Evolutionary conservation across 1,284 basidiomycete genomes (phyloP).

Genomic region (Irpex sp.): DNA sequence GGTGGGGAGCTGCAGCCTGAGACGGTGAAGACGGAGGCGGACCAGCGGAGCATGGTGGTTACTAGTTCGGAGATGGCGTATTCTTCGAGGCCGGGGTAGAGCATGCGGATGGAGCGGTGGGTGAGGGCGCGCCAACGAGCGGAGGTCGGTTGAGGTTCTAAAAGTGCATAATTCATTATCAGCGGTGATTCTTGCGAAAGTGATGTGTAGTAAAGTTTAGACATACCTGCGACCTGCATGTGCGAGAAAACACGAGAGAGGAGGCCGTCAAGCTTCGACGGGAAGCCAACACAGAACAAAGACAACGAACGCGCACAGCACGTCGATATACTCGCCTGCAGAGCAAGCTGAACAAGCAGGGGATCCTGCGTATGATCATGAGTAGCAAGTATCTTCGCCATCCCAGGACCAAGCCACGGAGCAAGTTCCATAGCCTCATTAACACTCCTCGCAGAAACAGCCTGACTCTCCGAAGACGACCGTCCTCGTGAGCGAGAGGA

Average conservation of each 20-base stretch:
- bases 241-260: constrained; percentile 62
- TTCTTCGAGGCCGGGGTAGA: constrained; percentile 63
- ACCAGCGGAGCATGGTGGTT: constrained; percentile 69
- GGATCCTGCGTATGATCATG: constrained; percentile 71
- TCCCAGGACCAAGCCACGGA: constrained; percentile 53
- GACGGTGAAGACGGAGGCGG: constrained; percentile 59
- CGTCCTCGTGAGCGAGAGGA: constrained; percentile 2
- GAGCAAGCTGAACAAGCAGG: constrained; percentile 65
- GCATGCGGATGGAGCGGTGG: constrained; percentile 59
- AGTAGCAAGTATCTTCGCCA: constrained; percentile 53
- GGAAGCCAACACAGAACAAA: constrained; percentile 69
- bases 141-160: constrained; percentile 72
- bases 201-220: constrained; percentile 9
- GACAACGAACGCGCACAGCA: constrained; percentile 63
- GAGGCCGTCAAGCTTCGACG: constrained; percentile 62
- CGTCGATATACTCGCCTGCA: constrained; percentile 64
- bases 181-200: background rate
- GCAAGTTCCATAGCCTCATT: constrained; percentile 52
- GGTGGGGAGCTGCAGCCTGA: constrained; percentile 48
- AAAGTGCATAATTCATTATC: background rate
- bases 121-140: constrained; percentile 71
- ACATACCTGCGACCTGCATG: constrained; percentile 58
- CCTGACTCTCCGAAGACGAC: constrained; percentile 20
- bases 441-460: constrained; percentile 17
- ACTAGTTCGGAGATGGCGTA: constrained; percentile 63